These are phyloP conservation scores for Lactifluus volemus DNA, from an alignment of 768 basidiomycete species.

Conservation along the genomic window DNA sequence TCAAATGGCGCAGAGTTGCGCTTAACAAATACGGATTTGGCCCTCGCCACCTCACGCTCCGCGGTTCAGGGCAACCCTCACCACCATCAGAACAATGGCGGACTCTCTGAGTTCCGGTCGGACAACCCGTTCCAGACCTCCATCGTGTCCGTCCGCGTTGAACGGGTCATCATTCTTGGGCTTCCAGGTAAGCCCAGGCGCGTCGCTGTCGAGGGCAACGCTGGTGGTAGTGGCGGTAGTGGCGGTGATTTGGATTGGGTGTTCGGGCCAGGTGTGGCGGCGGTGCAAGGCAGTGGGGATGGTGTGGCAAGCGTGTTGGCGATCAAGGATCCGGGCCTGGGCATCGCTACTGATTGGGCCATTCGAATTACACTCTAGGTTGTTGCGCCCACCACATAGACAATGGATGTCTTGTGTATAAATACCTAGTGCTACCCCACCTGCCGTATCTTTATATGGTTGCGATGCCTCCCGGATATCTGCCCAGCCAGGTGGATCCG, in stretches of 20 bases:
- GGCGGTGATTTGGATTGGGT: conserved; percentile 52
- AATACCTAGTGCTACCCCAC: no score
- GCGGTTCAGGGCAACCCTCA: conserved; percentile 39
- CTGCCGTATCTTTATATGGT: conserved; percentile 11
- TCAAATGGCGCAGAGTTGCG: conserved; percentile 39
- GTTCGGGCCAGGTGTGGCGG: conserved; percentile 53
- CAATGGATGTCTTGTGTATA: no score
- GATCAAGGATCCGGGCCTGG: conserved; percentile 66
- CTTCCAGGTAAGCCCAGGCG: conserved; percentile 50
- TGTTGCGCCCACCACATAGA: no score
- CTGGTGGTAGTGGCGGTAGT: neutral
- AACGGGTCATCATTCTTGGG: conserved; percentile 75
- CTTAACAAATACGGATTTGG: conserved; percentile 46
- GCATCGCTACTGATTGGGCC: conserved; percentile 55
- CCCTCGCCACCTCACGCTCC: conserved; percentile 31
- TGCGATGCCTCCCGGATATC: conserved; percentile 11
- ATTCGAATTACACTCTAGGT: conserved; percentile 32
- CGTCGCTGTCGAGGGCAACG: conserved; percentile 40
- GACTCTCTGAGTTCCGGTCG: conserved; percentile 41
- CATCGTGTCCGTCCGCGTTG: conserved; percentile 65
- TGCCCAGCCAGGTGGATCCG: neutral
- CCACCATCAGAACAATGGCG: conserved; percentile 15
- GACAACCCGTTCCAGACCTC: conserved; percentile 60
- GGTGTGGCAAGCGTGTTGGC: conserved; percentile 58
- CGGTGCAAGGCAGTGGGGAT: conserved; percentile 37